phyloP scores from a whole-genome alignment of 805 yeast species.

The Kodamaea neixiangensis region DNA sequence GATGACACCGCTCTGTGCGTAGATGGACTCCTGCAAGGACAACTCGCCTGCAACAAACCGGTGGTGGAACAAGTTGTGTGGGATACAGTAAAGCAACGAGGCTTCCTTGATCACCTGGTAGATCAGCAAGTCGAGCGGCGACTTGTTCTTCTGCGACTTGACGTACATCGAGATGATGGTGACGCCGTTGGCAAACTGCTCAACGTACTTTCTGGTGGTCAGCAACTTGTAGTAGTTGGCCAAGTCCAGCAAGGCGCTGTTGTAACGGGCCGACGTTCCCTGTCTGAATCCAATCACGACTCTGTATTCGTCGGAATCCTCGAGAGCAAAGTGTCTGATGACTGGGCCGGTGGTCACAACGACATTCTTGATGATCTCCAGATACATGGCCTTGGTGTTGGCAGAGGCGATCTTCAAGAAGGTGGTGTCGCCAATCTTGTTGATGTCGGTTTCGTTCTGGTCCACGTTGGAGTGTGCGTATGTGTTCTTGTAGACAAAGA shows the following conservation, averaged over 20 bases:
- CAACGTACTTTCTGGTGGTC: slow-evolving; percentile 88
- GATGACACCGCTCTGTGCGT: slow-evolving; percentile 90
- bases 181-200: slow-evolving; percentile 87
- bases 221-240: slow-evolving; percentile 86
- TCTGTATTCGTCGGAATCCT: slow-evolving; percentile 80
- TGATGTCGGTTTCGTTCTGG: slow-evolving; percentile 51
- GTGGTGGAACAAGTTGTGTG: slow-evolving; percentile 77
- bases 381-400: slow-evolving; percentile 78
- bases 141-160: slow-evolving; percentile 53
- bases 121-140: slow-evolving; percentile 71
- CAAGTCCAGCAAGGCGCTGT: slow-evolving; percentile 81
- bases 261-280: slow-evolving; percentile 81
- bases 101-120: slow-evolving; percentile 93
- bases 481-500: slow-evolving; percentile 77
- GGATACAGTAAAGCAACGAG: slow-evolving; percentile 86
- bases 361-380: slow-evolving; percentile 69
- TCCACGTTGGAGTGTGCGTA: slow-evolving; percentile 23
- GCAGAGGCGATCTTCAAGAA: slow-evolving; percentile 76
- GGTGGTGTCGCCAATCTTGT: slow-evolving; percentile 72
- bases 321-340: slow-evolving; percentile 80
- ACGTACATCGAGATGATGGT: slow-evolving; percentile 87
- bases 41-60: slow-evolving; percentile 73
- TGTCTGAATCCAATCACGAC: slow-evolving; percentile 87
- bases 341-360: slow-evolving; percentile 85
- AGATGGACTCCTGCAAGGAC: slow-evolving; percentile 91